These are phyloP conservation scores for Tremella mesenterica DNA, from an alignment of 768 basidiomycete genomes.

Conservation along the genomic window DNA sequence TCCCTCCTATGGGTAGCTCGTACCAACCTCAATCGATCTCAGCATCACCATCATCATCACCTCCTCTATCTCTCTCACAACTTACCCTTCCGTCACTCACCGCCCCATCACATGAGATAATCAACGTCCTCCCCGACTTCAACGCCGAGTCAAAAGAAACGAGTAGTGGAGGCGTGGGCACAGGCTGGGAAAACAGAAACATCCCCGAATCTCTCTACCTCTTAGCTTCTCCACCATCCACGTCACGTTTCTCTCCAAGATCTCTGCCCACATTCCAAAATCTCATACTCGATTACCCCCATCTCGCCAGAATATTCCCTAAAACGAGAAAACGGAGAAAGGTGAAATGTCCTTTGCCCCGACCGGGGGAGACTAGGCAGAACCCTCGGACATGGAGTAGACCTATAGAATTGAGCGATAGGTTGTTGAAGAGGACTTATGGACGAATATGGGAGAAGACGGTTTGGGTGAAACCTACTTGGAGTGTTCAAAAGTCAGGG, in stretches of 20 bases:
- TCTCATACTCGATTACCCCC: too few species aligned
- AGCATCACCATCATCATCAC: too few species aligned
- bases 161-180: too few species aligned
- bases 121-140: too few species aligned
- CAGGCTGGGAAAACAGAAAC: conserved; percentile 25
- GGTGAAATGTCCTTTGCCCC: conserved; percentile 3
- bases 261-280: conserved; percentile 3
- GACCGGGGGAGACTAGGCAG: conserved; percentile 12
- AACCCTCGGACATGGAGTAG: conserved; percentile 25
- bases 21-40: too few species aligned
- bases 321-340: not conserved
- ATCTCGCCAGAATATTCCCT: conserved; percentile 17
- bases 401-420: conserved; percentile 3
- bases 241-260: conserved; percentile 1
- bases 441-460: conserved; percentile 18
- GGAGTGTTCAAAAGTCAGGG: too few species aligned
- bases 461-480: conserved; percentile 20
- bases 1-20: conserved; percentile 4
- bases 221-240: not conserved
- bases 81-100: too few species aligned
- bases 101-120: too few species aligned
- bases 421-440: conserved; percentile 21
- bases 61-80: too few species aligned
- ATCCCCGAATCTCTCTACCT: conserved; percentile 11
- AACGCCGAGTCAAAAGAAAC: too few species aligned